phyloP scores from a whole-genome alignment of 139 green algal species.

The Trebouxia sp. region DNA sequence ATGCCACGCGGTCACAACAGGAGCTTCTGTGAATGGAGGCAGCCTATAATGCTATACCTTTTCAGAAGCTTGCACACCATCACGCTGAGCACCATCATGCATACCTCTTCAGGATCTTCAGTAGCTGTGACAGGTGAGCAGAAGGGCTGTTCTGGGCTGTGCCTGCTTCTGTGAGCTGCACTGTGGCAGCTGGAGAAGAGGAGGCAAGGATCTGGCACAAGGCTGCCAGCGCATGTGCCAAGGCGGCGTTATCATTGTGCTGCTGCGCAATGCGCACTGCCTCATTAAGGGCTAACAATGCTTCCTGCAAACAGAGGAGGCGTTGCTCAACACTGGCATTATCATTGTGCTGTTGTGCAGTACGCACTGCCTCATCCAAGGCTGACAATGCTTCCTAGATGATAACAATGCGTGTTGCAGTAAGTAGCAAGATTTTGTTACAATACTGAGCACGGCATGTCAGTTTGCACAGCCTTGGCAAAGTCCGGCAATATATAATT shows the following conservation, averaged over 20 bases:
- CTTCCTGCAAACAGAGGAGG: conserved; percentile 39
- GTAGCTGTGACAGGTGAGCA: conserved; percentile 55
- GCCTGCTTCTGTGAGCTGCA: conserved; percentile 26
- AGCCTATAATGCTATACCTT: too few species aligned
- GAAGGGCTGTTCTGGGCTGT: conserved; percentile 27
- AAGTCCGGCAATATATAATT: too few species aligned
- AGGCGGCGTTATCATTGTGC: conserved; percentile 41
- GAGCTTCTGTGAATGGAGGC: too few species aligned
- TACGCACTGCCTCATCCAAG: conserved; percentile 60
- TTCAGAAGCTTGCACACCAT: too few species aligned
- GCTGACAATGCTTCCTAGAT: conserved; percentile 48
- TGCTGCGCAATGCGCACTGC: conserved; percentile 61
- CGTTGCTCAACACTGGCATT: background rate
- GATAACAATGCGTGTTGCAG: background rate
- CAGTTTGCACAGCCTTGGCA: too few species aligned
- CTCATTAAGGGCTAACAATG: conserved; percentile 61
- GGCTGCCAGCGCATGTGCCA: conserved; percentile 50
- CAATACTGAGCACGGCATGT: too few species aligned
- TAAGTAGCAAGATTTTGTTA: too few species aligned
- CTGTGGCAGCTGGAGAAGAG: conserved; percentile 29
- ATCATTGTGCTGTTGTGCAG: conserved; percentile 52
- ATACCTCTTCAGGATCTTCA: conserved; percentile 54
- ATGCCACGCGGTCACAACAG: too few species aligned
- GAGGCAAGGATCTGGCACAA: conserved; percentile 57
- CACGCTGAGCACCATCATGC: background rate